Evolutionary conservation across 176 grass and related monocot genomes (phyloP), one percentile per base, ranked within the genome.

Genomic region (Musa itinerans): DNA sequence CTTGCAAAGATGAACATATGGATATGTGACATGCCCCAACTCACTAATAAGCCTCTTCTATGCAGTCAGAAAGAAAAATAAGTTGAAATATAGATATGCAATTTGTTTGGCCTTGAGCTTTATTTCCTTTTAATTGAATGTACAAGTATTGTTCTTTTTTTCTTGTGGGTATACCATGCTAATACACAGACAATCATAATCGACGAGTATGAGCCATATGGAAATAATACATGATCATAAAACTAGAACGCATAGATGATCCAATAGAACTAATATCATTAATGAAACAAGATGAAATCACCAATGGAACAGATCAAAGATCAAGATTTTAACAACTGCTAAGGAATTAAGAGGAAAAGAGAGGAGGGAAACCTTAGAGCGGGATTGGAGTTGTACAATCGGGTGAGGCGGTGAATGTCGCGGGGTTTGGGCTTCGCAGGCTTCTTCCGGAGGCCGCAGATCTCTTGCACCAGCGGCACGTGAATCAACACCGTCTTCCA

Each of bases 401-500:
- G 64, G 69, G 85, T 72, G 68, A 99, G 73, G 25, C 96, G 96
- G n/a, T 83, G 81, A 54, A 54, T 69, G 64, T 89, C 84, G 21
- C 51, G 7, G 26, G 91, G 91, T 84, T 89, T 99, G 67, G 88
- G 88, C 83, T 88, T 99, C 75, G 81, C 61, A 1, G 77, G 77
- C 85, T 99, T 94, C 76, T 86, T 92, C 57, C 88, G 86, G 27
- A 99, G 88, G 10, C 96, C 96, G 54, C 80, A 81, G 65, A 99
- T 99, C 81, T 99, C 96, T 79, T 95, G 96, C 78, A 99, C 90
- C 61, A 99, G 78, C 17, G 96, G 89, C 23, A 99, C 96, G 69
- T 99, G 96, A 65, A 99, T 89, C 78, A 99, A 79, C 82, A 99
- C 96, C 81, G 86, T 83, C 71, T 83, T 95, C 96, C 96, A 99